A percentile compares a stretch with the other conserved stretches of the same genome.
These are phyloP conservation scores for Magnolia kwangsiensis DNA, from an alignment of 164 flowering plant genomes.

Conservation along the genomic window DNA sequence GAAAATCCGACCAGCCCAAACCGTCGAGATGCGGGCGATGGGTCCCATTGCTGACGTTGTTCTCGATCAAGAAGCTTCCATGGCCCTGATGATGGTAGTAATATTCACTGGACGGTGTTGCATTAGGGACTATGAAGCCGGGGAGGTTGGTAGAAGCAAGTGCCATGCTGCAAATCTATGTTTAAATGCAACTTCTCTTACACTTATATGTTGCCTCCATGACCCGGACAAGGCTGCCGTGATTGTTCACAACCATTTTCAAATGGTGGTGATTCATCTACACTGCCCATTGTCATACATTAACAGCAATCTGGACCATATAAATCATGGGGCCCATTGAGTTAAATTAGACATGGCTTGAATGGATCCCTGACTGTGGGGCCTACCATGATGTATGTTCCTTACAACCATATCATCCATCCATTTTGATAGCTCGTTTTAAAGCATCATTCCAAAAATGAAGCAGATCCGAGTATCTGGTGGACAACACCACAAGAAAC, in stretches of 20 bases:
- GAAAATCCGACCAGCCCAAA: neutral
- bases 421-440: too few relatives aligned
- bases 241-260: neutral
- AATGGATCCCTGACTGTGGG: too few relatives aligned
- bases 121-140: conserved; percentile 54
- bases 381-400: too few relatives aligned
- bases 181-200: neutral
- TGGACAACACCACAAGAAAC: too few relatives aligned
- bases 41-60: neutral
- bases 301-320: neutral
- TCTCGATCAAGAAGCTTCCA: conserved; percentile 5
- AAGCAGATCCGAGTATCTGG: too few relatives aligned
- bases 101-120: conserved; percentile 32
- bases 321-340: neutral
- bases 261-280: neutral
- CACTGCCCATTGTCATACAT: neutral
- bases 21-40: neutral
- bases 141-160: conserved; percentile 51
- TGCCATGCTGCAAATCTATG: conserved; percentile 31
- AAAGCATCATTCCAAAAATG: too few relatives aligned
- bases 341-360: too few relatives aligned
- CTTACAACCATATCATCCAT: too few relatives aligned
- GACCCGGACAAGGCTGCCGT: neutral
- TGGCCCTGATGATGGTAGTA: conserved; percentile 1
- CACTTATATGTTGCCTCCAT: neutral